Conservation (phyloP, 495 filamentous ascomycete genomes). For the Parathielavia hyrcaniae region DNA sequence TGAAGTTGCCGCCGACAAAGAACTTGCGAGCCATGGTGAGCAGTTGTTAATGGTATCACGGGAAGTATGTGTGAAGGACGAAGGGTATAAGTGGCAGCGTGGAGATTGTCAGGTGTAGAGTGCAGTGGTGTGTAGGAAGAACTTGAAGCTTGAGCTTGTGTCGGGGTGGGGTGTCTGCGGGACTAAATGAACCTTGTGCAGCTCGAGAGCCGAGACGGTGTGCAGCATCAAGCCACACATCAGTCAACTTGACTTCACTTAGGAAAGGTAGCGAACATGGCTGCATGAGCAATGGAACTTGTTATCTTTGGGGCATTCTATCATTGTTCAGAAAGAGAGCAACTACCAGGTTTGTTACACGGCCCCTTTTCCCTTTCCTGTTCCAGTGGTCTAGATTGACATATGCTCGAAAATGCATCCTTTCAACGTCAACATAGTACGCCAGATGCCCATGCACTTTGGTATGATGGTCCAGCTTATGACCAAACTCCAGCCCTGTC, state of each 20-base stretch:
- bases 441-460: background rate
- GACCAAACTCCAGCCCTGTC: background rate
- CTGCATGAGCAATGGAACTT: too few relatives aligned
- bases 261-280: too few relatives aligned
- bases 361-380: too few relatives aligned
- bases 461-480: background rate
- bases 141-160: conserved; percentile 2
- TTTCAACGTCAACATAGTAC: too few relatives aligned
- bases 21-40: conserved; percentile 86
- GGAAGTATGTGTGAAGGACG: background rate
- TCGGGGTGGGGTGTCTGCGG: conserved; percentile 3
- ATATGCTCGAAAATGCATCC: too few relatives aligned
- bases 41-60: conserved; percentile 15
- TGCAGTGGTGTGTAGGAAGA: background rate
- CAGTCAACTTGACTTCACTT: too few relatives aligned
- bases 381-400: too few relatives aligned
- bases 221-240: too few relatives aligned
- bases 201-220: too few relatives aligned
- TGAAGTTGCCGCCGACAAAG: conserved; percentile 99
- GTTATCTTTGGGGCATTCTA: too few relatives aligned
- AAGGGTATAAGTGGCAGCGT: background rate
- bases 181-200: conserved; percentile 15
- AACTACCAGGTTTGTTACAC: too few relatives aligned
- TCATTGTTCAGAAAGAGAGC: too few relatives aligned
- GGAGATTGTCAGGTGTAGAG: background rate